Base-by-base conservation (phyloP, 805 yeast species). In the Ogataea degrootiae region DNA sequence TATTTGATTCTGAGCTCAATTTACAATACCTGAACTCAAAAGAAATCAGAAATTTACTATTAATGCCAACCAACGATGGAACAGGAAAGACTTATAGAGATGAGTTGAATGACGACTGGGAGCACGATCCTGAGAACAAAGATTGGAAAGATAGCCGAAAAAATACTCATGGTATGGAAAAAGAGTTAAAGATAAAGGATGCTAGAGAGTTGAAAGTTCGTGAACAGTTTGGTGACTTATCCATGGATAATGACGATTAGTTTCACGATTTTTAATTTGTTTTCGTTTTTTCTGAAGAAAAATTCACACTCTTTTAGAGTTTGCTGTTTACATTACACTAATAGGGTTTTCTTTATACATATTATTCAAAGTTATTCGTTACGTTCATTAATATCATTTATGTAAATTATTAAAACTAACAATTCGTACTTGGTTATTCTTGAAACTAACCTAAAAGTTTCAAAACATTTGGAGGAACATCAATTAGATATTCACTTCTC, bases 1-100 rank as follows among this genome's bases (percentile, higher is more conserved):
- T 76, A 26, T 77, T 76, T 57, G 74, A 79, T 38, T 71, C 74
- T 44, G 80, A 80, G 14, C 68, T 79, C 15, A 80, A 75, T 51
- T 64, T 63, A 48, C 82, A 79, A 56, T 65, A 76, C 33, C 69
- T 73, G 7, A 58, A 57, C 7, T 58, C 61, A 5, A 55, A 42
- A 17, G 66, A 55, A 8, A 42, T 62, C 11, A 48, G 66, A 15
- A 50, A 42, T 34, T 43, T 61, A 43, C 47, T 63, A 22, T 51
- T 51, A 19, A 50, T 47, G 35, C 62, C 61, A 1, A 49, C 44
- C 15, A 51, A 51, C 23, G 43, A 41, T 5, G 46, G 39, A 29
- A 26, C 42, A 8, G 41, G 46, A 8, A 49, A 47, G 12, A 49
- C 47, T 31, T 45, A 48, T 38, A 46, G 42, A 19, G 48, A 46